Percentiles rank a stretch among this genome's conserved stretches.
Evolutionary conservation across 805 yeast species (phyloP).

Genomic region (Cyberlindnera lachancei): DNA sequence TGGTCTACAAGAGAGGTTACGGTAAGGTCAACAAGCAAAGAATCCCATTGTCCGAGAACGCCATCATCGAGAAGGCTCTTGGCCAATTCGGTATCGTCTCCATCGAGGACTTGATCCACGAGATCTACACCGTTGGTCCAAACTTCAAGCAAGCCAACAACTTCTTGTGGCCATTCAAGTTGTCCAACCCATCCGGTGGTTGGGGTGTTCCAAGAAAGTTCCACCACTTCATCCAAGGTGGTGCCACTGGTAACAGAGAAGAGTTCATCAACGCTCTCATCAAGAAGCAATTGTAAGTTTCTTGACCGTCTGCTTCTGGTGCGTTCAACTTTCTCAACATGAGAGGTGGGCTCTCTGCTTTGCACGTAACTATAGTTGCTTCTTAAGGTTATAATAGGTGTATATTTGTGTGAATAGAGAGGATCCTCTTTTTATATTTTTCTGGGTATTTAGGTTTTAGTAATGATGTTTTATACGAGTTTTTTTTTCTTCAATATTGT

Average conservation of each 20-base stretch:
- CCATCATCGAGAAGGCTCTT: constrained; percentile 78
- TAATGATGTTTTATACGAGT: too few relatives aligned
- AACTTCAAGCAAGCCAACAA: constrained; percentile 98
- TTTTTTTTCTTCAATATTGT: too few relatives aligned
- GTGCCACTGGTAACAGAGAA: constrained; percentile 98
- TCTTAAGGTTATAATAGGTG: too few relatives aligned
- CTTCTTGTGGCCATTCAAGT: constrained; percentile 97
- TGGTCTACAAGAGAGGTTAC: constrained; percentile 95
- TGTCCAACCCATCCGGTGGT: constrained; percentile 95
- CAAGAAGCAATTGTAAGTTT: constrained; percentile 35
- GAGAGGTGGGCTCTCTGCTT: too few relatives aligned
- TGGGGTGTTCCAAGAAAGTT: constrained; percentile 96
- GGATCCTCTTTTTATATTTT: constrained; percentile 5
- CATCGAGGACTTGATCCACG: constrained; percentile 92
- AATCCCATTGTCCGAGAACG: constrained; percentile 81
- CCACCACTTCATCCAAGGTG: constrained; percentile 96
- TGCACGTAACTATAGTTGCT: too few relatives aligned
- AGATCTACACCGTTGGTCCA: constrained; percentile 93
- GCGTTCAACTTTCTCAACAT: too few relatives aligned
- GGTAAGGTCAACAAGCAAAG: constrained; percentile 97
- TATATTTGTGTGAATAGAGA: constrained; percentile 9
- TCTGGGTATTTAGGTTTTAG: neutral
- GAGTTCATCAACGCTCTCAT: constrained; percentile 90
- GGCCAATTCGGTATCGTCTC: constrained; percentile 92
- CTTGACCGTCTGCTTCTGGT: too few relatives aligned